A percentile compares a stretch with the other conserved stretches of the same genome.
phyloP scores from a whole-genome alignment of 768 basidiomycete genomes.

The Tephrocybe rancida region DNA sequence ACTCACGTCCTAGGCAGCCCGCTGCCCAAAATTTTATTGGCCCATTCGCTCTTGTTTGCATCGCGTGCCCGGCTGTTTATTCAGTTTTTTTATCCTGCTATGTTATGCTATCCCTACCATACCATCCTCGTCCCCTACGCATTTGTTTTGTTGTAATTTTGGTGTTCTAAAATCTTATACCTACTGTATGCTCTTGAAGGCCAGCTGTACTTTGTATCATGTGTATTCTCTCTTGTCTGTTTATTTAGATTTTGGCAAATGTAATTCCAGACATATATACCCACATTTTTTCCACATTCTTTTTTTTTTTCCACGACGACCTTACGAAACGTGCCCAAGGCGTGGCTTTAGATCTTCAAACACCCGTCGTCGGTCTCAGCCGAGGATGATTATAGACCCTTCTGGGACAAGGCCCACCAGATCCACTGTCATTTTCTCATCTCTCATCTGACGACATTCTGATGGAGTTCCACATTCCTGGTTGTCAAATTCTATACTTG shows the following conservation, averaged over 20 bases:
- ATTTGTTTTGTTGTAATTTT: neutral
- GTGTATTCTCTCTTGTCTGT: neutral
- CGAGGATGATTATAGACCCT: neutral
- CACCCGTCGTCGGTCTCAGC: neutral
- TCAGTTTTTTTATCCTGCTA: neutral
- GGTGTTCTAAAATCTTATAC: conserved; percentile 1
- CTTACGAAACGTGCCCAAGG: neutral
- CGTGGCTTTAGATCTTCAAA: neutral
- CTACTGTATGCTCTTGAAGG: conserved; percentile 5
- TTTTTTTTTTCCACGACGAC: neutral
- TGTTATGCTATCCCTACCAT: neutral
- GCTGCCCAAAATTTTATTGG: neutral
- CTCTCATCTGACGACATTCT: conserved; percentile 7
- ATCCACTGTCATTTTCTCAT: neutral
- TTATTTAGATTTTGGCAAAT: neutral
- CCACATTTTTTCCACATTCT: neutral
- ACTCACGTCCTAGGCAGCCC: neutral
- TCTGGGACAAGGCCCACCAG: neutral
- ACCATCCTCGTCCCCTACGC: neutral
- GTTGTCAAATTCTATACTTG: neutral
- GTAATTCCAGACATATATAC: neutral
- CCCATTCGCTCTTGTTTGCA: neutral
- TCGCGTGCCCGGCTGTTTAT: too few species aligned
- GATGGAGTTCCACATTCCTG: conserved; percentile 4
- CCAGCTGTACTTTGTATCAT: conserved; percentile 9